Conservation (phyloP, 192 early-diverging fungal genomes). For the Coemansia nantahalensis region DNA sequence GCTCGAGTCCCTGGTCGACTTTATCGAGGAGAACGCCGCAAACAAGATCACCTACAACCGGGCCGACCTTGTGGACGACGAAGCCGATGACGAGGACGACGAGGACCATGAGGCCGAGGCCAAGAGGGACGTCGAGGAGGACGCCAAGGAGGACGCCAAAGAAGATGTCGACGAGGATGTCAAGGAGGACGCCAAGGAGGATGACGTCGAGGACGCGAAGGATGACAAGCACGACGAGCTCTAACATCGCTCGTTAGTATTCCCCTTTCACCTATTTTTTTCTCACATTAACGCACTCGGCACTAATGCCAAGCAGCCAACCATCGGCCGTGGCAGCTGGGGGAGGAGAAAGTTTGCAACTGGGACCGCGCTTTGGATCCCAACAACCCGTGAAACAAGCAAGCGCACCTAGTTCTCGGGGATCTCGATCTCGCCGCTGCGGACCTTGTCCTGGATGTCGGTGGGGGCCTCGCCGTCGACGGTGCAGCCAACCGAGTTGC, state of each 20-base stretch:
- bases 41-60: conserved; percentile 48
- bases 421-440: conserved; percentile 81
- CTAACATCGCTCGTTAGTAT: no score
- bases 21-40: conserved; percentile 74
- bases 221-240: conserved; percentile 6
- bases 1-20: conserved; percentile 71
- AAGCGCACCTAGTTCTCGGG: conserved; percentile 41
- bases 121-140: conserved; percentile 17
- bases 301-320: no score
- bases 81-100: conserved; percentile 24
- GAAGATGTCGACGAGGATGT: conserved; percentile 4
- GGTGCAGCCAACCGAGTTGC: conserved; percentile 95
- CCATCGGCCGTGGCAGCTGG: no score
- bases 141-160: conserved; percentile 6
- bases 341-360: no score
- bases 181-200: neutral
- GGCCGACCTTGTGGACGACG: conserved; percentile 30
- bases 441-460: conserved; percentile 82
- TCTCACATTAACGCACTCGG: no score
- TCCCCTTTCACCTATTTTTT: neutral
- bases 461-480: conserved; percentile 94
- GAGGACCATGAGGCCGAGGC: conserved; percentile 25
- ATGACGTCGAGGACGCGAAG: neutral
- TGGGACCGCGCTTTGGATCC: no score
- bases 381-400: no score